Evolutionary conservation across 257 asterid species (phyloP), one percentile per base, ranked within the genome.

Genomic region (Anisodus acutangulus): DNA sequence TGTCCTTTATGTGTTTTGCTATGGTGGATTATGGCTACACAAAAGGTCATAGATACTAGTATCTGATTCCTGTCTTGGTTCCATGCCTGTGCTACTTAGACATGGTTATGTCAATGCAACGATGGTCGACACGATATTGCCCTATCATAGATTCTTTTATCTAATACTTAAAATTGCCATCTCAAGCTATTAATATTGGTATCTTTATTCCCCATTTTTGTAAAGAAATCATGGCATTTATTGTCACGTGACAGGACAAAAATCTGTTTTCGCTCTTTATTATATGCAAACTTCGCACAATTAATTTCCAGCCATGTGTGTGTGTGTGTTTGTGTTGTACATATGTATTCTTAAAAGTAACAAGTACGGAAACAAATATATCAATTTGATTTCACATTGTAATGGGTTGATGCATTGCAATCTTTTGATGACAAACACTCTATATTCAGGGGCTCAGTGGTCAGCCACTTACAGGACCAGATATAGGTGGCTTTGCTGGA

Each of bases 401-500:
- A 74, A 17, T 74, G 6, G 9, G n/a, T 74, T 49, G 60, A 5
- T 51, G 51, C 49, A 70, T 72, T 62, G 59, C 37, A n/a, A 13
- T 64, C 79, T 64, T 43, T 60, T 47, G 45, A 63, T 63, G 85
- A 70, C 31, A 58, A 66, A 64, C 55, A 31, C 64, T 66, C 80
- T 83, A 37, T 86, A 39, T 90, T 62, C 90, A 96, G 99, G 99
- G 98, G 67, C 89, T 96, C 80, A 96, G 98, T 78, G 98, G 97
- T 63, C 99, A 96, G 86, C 98, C 98, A 53, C 90, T 96, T 35
- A 90, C 97, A 0, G 99, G 99, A 83, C 99, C 99, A 31, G 99
- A 96, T 91, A 93, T 96, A 80, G 98, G 99, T 82, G 99, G 99
- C 47, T 96, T 96, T 89, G 98, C 97, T 85, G 99, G 98, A 70